These are phyloP conservation scores for Quercus phellos DNA, from an alignment of 331 rosid genomes.

Conservation along the genomic window DNA sequence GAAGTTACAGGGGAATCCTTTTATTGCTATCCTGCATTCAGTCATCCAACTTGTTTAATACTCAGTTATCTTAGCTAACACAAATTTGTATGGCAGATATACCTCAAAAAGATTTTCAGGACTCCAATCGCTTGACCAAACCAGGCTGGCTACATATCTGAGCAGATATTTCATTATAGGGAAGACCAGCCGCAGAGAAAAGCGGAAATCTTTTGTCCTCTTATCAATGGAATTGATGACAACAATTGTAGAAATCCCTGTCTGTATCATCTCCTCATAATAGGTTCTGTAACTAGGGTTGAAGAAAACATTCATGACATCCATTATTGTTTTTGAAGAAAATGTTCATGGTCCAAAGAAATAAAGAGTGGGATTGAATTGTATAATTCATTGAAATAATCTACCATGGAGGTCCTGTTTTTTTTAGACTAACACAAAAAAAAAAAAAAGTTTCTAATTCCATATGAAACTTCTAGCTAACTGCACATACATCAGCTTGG, in stretches of 20 bases:
- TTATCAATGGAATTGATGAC: constrained; percentile 91
- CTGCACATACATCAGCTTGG: constrained; percentile 5
- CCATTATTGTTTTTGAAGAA: neutral
- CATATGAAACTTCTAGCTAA: constrained; percentile 7
- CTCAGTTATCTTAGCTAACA: too few species aligned
- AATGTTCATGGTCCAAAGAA: neutral
- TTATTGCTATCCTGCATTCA: too few species aligned
- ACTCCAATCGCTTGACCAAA: too few species aligned
- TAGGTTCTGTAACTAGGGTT: constrained; percentile 98
- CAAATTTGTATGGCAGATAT: too few species aligned
- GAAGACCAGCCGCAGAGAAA: constrained; percentile 96
- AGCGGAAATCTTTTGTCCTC: constrained; percentile 97
- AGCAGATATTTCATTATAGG: too few species aligned
- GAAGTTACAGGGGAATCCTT: too few species aligned
- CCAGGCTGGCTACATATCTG: too few species aligned
- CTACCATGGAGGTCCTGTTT: neutral
- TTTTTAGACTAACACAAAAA: neutral
- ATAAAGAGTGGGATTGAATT: neutral
- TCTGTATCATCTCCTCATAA: constrained; percentile 99
- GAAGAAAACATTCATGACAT: neutral
- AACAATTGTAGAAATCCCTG: constrained; percentile 95
- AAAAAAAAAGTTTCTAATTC: neutral
- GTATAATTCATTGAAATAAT: neutral
- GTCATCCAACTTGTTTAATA: too few species aligned
- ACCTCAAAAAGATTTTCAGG: too few species aligned